These are phyloP conservation scores for Fraxinus excelsior DNA, from an alignment of 257 asterid genomes.

Conservation along the genomic window DNA sequence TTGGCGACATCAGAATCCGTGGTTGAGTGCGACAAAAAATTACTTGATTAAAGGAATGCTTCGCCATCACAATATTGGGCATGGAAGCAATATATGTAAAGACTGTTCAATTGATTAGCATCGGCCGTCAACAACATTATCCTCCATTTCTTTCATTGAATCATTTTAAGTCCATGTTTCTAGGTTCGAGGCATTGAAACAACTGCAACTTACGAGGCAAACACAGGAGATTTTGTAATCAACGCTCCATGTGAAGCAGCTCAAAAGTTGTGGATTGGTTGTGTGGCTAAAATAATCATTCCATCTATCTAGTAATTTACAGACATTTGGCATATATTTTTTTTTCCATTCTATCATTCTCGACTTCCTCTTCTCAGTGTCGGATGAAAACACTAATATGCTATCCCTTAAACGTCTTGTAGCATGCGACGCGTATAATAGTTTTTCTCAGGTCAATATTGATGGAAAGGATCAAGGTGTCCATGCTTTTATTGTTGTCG, in stretches of 20 bases:
- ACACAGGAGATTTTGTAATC: constrained; percentile 73
- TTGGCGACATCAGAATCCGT: constrained; percentile 87
- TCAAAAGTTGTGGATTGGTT: constrained; percentile 99
- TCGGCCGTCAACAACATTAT: neutral
- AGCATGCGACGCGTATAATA: constrained; percentile 96
- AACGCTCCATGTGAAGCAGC: constrained; percentile 97
- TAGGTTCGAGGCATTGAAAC: constrained; percentile 99
- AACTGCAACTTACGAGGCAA: constrained; percentile 75
- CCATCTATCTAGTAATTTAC: neutral
- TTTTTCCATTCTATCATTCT: neutral
- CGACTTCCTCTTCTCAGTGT: neutral
- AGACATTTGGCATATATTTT: too few relatives aligned
- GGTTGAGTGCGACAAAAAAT: constrained; percentile 78
- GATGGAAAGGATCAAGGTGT: constrained; percentile 84
- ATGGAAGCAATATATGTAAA: constrained; percentile 93
- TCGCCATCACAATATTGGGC: constrained; percentile 98
- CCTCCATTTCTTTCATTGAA: constrained; percentile 9
- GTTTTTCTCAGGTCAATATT: constrained; percentile 89
- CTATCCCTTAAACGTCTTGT: constrained; percentile 21
- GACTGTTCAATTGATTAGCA: constrained; percentile 19
- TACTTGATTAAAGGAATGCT: constrained; percentile 74
- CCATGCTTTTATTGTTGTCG: constrained; percentile 94
- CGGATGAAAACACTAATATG: constrained; percentile 19
- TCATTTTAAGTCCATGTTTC: constrained; percentile 20
- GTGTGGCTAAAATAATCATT: constrained; percentile 82